Conservation (phyloP, 1,284 basidiomycete genomes). For the Stygiomarasmius scandens region DNA sequence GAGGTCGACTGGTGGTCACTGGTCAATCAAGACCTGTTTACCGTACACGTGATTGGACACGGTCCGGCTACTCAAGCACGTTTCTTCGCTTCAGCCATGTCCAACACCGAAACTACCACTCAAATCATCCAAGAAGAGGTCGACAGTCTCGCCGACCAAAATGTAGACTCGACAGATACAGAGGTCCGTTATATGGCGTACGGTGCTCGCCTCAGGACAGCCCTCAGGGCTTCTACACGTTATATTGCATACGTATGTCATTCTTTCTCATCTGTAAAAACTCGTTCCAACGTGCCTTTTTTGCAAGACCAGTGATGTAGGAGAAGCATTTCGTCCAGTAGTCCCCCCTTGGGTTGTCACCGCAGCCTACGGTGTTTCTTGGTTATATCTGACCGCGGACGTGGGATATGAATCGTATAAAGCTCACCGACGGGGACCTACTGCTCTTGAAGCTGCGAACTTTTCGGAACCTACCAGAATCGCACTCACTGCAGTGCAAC, state of each 20-base stretch:
- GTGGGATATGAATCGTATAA: slow-evolving; percentile 94
- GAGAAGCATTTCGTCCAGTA: slow-evolving; percentile 90
- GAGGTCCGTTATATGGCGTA: slow-evolving; percentile 75
- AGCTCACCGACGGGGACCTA: slow-evolving; percentile 73
- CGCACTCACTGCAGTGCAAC: slow-evolving; percentile 72
- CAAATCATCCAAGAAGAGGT: slow-evolving; percentile 51
- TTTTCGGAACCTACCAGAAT: slow-evolving; percentile 79
- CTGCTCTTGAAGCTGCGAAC: slow-evolving; percentile 71
- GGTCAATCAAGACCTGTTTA: not conserved
- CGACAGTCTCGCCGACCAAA: slow-evolving; percentile 59
- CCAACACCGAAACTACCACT: slow-evolving; percentile 32
- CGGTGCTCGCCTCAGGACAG: slow-evolving; percentile 77
- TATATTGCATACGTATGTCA: slow-evolving; percentile 80
- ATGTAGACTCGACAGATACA: slow-evolving; percentile 66
- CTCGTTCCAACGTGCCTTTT: slow-evolving; percentile 24
- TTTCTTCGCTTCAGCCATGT: slow-evolving; percentile 9
- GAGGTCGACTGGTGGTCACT: slow-evolving; percentile 1
- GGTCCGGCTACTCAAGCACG: not conserved
- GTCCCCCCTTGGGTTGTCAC: slow-evolving; percentile 80
- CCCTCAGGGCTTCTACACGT: slow-evolving; percentile 71
- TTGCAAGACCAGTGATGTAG: slow-evolving; percentile 80
- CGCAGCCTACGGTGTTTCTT: slow-evolving; percentile 86
- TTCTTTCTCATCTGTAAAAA: slow-evolving; percentile 12
- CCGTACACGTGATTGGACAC: not conserved
- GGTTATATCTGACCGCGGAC: slow-evolving; percentile 80